phyloP scores from a whole-genome alignment of 495 filamentous ascomycete species.

The Talaromyces adpressus region DNA sequence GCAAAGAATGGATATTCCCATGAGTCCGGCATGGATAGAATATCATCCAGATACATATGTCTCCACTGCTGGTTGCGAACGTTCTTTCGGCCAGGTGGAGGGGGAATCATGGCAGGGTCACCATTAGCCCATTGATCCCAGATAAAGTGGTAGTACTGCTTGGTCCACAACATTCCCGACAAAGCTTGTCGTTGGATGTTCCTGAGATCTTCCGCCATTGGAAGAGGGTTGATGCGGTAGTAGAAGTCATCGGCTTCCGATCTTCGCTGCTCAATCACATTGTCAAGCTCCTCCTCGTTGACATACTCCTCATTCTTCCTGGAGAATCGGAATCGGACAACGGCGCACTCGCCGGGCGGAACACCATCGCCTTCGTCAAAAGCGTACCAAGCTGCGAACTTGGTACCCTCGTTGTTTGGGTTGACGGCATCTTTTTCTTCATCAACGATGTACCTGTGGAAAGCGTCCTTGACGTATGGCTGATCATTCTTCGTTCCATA shows the following conservation, averaged over 20 bases:
- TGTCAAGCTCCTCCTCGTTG: constrained; percentile 88
- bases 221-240: constrained; percentile 83
- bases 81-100: constrained; percentile 69
- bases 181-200: constrained; percentile 95
- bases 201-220: constrained; percentile 88
- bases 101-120: constrained; percentile 66
- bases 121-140: constrained; percentile 97
- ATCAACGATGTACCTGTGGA: constrained; percentile 82
- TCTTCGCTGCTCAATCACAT: constrained; percentile 77
- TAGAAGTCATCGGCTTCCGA: constrained; percentile 95
- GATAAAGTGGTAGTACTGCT: constrained; percentile 93
- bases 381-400: constrained; percentile 83
- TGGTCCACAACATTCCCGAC: constrained; percentile 95
- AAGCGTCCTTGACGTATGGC: constrained; percentile 90
- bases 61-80: constrained; percentile 87
- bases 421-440: constrained; percentile 75
- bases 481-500: constrained; percentile 71
- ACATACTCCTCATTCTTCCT: constrained; percentile 65
- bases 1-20: constrained; percentile 99
- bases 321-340: constrained; percentile 87
- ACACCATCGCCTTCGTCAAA: constrained; percentile 88
- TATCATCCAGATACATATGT: constrained; percentile 88
- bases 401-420: constrained; percentile 73
- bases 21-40: constrained; percentile 94
- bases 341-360: constrained; percentile 82